phyloP scores from a whole-genome alignment of 2,329 filamentous ascomycete genomes.

The Septoria linicola region DNA sequence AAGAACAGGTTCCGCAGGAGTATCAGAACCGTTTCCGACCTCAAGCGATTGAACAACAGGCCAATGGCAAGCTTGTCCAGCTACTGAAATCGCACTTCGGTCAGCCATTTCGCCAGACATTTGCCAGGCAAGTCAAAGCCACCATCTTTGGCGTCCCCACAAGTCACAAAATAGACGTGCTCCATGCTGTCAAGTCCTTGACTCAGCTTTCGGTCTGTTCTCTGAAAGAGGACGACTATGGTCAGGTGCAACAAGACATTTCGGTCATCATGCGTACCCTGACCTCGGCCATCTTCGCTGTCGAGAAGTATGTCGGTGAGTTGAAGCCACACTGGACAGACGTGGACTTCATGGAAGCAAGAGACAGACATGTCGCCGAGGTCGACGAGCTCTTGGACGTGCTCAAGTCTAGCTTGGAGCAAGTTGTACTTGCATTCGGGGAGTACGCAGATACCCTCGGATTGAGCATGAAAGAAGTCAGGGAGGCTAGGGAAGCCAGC shows the following conservation, averaged over 20 bases:
- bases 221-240: slow-evolving; percentile 76
- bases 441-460: slow-evolving; percentile 70
- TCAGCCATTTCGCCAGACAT: slow-evolving; percentile 67
- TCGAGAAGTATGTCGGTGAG: slow-evolving; percentile 64
- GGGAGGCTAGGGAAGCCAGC: slow-evolving; percentile 65
- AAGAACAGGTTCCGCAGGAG: slow-evolving; percentile 37
- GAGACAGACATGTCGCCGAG: slow-evolving; percentile 56
- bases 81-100: slow-evolving; percentile 58
- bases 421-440: slow-evolving; percentile 70
- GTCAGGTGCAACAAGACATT: slow-evolving; percentile 81
- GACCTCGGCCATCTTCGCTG: slow-evolving; percentile 64
- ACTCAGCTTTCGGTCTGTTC: slow-evolving; percentile 66
- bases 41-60: slow-evolving; percentile 49
- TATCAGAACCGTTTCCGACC: slow-evolving; percentile 54
- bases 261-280: slow-evolving; percentile 71
- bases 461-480: slow-evolving; percentile 68
- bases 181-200: slow-evolving; percentile 68
- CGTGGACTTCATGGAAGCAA: slow-evolving; percentile 52
- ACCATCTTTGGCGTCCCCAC: slow-evolving; percentile 71
- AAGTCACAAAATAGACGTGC: slow-evolving; percentile 65
- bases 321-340: slow-evolving; percentile 78
- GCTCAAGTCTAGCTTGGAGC: slow-evolving; percentile 63
- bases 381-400: slow-evolving; percentile 68
- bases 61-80: slow-evolving; percentile 45
- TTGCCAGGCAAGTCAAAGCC: slow-evolving; percentile 62